Evolutionary conservation across 148 eudicot species (phyloP), one percentile per base, ranked within the genome.

Genomic region (Chenopodium formosanum): DNA sequence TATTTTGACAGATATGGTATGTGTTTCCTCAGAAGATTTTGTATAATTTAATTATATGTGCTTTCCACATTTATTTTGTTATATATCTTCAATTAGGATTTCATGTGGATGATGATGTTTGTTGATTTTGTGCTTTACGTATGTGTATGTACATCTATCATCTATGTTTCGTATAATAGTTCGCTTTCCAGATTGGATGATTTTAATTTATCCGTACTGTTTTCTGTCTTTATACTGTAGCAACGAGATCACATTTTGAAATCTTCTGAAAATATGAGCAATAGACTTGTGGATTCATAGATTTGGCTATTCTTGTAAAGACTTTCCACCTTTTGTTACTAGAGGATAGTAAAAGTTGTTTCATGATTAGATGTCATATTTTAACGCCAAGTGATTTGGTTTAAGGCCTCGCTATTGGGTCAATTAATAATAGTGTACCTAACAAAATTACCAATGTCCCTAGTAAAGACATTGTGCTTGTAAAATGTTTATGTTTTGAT

Each of bases 1-100:
- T 79, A 94, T 97, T 76, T 88, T 91, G 85, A 90, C 97, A 9
- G 94, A 94, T 69, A 94, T 94, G 97, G 99, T 95, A 93, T 83
- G 62, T 40, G 20, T 25, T 56, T 3, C 32, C 27, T 79, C 52
- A 23, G 47, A 67, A 72, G 8, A 4, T 14, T 22, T 29, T 60
- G 44, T 40, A 40, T 46, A 19, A 23, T 50, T 62, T 70, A 4
- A 44, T 79, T 46, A 12, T 71, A 50, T 46, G 14, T 73, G 56
- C 29, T 50, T n/a, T 13, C 52, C 9, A 11, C 22, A 12, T 22
- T 1, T n/a, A 5, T n/a, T 48, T 47, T 73, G 27, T 67, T 10
- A 12, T 47, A 48, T n/a, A 27, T 9, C 53, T 11, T 50, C n/a
- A 16, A 22, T 74, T 25, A 44, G 22, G 37, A 4, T 74, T 22